Base-by-base conservation (phyloP, 768 basidiomycete species). In the Macrocybe gigantea region DNA sequence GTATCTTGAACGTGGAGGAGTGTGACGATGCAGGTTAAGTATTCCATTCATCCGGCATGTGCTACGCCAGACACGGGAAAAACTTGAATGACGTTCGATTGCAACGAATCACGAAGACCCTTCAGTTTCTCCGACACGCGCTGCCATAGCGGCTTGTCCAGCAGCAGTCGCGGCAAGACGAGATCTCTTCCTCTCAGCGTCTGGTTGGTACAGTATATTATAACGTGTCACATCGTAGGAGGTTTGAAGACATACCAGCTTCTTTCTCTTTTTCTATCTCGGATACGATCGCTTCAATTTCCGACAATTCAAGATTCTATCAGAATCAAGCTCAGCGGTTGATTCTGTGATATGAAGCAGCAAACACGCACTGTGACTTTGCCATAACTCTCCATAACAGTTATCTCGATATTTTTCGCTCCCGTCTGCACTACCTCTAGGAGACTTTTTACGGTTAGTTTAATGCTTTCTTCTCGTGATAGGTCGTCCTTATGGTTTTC, bases 321-420 rank as follows among this genome's bases (percentile, higher is more conserved):
- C 6, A 30, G 38, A 11, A 39, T 22, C 50, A 15, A 52, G 37
- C 34, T 56, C 38, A 50, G 47, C 13, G 13, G 34, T 33, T 13
- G 1, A 15, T 33, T 14, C 33, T n/a, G 44, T n/a, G n/a, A 5
- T 44, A 22, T 50, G 11, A n/a, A 41, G 22, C 15, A 14, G 15
- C 7, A 47, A 22, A 13, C 13, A 68, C 75, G 49, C 54, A 96
- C 94, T 39, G 91, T 90, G 47, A 95, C 82, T 70, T 93, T 88
- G 50, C 91, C 90, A 63, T 92, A 97, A 51, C 85, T 80, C 61
- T 96, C 93, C 91, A 98, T 94, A 39, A 97, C 90, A 52, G 88
- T 93, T 57, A 99, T 92, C 65, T 99, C 96, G 53, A 99, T 98
- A 67, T 99, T 99, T 75, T 98, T 98, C 5, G 96, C 96, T n/a